Evolutionary conservation across 768 basidiomycete genomes (phyloP), one percentile per base, ranked within the genome.

Genomic region (Pholiota conissans): DNA sequence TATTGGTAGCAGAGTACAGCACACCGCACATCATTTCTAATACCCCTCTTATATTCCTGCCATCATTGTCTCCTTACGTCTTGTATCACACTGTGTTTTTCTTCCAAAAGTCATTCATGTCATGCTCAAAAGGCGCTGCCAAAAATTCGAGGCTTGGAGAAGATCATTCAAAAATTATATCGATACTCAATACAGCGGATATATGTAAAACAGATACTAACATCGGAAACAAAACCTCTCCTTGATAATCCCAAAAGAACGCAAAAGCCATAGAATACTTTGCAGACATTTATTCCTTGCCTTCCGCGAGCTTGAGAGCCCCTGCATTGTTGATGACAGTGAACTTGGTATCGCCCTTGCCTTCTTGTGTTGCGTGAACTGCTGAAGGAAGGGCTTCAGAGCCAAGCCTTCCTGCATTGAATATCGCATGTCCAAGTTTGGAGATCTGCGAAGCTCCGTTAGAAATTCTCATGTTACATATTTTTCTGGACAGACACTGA

Each of bases 321-420:
- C 81, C 84, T 27, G 73, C 64, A 63, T 89, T 90, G 5, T 65
- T 67, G 42, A 90, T 75, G n/a, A 83, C n/a, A 0, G 84, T 86
- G 57, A 82, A 89, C 46, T 63, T 66, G 0, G 69, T 67, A 6
- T 64, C 78, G 1, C 72, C 73, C 37, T 68, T 66, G 2, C 74
- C 79, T 27, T 59, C 74, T 63, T 78, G 76, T 13, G 69, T 70
- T 2, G 85, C 79, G 1, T 71, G 66, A 0, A 76, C 79, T 18
- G 67, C 32, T 3, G 60, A 39, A 68, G 16, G 79, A 9, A 90
- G 71, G 0, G 62, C 71, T 0, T 77, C 67, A 0, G 83, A 79
- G 0, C 88, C 87, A 2, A 86, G 68, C 14, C 69, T 71, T 1
- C 87, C 87, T 1, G 84, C 87, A 24, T 74, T 63, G 22, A 74